Evolutionary conservation across 1,139 yeast genomes (phyloP).

Genomic region (Diutina sp.): DNA sequence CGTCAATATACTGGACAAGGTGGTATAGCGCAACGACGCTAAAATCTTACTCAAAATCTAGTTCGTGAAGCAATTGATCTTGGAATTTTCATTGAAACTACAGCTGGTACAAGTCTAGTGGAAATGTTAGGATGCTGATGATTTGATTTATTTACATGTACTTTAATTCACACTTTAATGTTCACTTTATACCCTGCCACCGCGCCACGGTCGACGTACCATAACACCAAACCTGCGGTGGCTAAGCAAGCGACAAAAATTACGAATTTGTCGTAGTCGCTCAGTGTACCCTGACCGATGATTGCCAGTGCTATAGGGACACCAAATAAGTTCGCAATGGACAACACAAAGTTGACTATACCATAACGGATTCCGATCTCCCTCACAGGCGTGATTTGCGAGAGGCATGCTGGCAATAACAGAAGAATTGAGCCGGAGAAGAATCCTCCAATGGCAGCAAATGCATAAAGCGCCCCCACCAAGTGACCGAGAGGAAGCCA

Average conservation of each 20-base stretch:
- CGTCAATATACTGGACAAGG: background rate
- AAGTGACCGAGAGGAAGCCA: conserved; percentile 46
- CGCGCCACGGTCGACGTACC: conserved; percentile 10
- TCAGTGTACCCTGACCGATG: conserved; percentile 20
- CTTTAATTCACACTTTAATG: conserved; percentile 5
- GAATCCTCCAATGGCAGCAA: conserved; percentile 40
- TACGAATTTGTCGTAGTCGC: conserved; percentile 15
- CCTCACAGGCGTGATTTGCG: conserved; percentile 32
- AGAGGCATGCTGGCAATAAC: conserved; percentile 36
- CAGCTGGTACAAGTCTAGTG: too few relatives aligned
- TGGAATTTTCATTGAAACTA: too few relatives aligned
- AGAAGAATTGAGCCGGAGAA: conserved; percentile 36
- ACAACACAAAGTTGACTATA: conserved; percentile 29
- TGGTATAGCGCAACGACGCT: background rate
- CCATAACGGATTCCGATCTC: conserved; percentile 40
- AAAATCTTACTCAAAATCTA: too few relatives aligned
- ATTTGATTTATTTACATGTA: conserved; percentile 2
- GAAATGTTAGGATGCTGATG: too few relatives aligned
- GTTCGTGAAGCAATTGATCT: too few relatives aligned
- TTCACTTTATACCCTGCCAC: conserved; percentile 6
- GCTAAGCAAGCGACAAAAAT: conserved; percentile 13
- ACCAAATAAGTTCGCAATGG: conserved; percentile 31
- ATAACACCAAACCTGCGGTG: conserved; percentile 11
- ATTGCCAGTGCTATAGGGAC: conserved; percentile 40
- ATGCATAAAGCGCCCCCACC: conserved; percentile 26